Evolutionary conservation across 176 grass and related monocot genomes (phyloP).

Genomic region (Saccharum spontaneum): DNA sequence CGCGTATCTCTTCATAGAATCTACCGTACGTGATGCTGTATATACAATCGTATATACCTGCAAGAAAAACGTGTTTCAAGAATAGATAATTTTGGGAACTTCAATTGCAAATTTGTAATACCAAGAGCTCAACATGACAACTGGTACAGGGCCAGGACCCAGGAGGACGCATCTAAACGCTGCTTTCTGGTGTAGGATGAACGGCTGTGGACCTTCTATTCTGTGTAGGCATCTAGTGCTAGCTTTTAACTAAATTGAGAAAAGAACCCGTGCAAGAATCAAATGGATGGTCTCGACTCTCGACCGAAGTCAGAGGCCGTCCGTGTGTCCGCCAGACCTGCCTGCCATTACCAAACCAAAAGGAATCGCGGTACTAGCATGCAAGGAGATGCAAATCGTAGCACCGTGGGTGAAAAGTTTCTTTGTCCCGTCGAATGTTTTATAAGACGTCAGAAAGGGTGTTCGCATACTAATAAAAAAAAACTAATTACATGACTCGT

Average conservation of each 20-base stretch:
- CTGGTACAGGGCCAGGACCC: not conserved
- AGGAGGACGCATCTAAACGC: not conserved
- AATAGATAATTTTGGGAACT: not conserved
- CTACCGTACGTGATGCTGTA: not conserved
- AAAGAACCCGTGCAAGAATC: constrained; percentile 7
- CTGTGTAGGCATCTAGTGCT: constrained; percentile 18
- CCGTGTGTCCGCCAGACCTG: constrained; percentile 2
- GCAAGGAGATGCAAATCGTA: not conserved
- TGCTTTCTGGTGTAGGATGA: constrained; percentile 6
- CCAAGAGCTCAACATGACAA: not conserved
- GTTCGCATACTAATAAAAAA: too few species aligned
- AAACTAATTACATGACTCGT: too few species aligned
- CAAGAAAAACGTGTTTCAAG: not conserved
- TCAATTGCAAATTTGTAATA: not conserved
- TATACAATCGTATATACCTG: not conserved
- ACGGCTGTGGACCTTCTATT: constrained; percentile 1
- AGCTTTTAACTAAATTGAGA: not conserved
- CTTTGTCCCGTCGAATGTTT: too few species aligned
- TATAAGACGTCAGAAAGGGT: too few species aligned
- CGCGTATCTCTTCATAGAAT: not conserved
- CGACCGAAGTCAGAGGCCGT: not conserved
- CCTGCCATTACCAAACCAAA: constrained; percentile 1
- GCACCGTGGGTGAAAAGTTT: too few species aligned
- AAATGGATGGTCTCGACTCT: not conserved
- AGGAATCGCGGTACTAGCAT: not conserved